Percentiles rank a stretch among this genome's conserved stretches.
These are phyloP conservation scores for Hypoxylon sp. DNA, from an alignment of 2,329 filamentous ascomycete genomes.

Conservation along the genomic window DNA sequence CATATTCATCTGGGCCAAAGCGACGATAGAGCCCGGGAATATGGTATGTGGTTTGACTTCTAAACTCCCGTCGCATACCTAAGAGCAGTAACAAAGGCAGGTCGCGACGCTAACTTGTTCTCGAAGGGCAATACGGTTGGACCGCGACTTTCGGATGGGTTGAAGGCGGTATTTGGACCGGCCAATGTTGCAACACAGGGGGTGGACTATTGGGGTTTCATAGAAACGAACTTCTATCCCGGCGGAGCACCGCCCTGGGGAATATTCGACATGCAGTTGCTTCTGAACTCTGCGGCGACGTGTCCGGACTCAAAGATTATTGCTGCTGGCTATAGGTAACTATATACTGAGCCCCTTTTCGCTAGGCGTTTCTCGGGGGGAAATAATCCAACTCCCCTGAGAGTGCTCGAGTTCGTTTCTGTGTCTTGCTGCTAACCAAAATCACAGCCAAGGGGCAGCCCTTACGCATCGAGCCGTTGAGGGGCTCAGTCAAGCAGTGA, in stretches of 20 bases:
- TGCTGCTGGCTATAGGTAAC: conserved; percentile 50
- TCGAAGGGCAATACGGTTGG: conserved; percentile 49
- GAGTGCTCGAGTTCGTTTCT: not conserved
- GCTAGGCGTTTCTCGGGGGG: not conserved
- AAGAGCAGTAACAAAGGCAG: too few relatives aligned
- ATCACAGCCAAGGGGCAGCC: conserved; percentile 56
- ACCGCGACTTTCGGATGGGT: conserved; percentile 48
- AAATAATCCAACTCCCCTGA: not conserved
- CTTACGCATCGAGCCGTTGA: conserved; percentile 59
- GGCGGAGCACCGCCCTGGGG: conserved; percentile 53
- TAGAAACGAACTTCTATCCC: conserved; percentile 52
- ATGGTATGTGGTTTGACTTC: conserved; percentile 41
- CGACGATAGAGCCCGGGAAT: conserved; percentile 52
- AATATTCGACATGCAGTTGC: conserved; percentile 51
- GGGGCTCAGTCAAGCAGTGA: conserved; percentile 46
- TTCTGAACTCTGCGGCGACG: conserved; percentile 47
- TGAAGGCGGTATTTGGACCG: conserved; percentile 50
- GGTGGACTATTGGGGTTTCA: conserved; percentile 52
- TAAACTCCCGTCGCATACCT: not conserved
- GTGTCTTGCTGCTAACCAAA: conserved; percentile 4
- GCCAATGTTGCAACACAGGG: conserved; percentile 51
- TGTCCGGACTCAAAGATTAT: conserved; percentile 51
- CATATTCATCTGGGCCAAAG: conserved; percentile 53
- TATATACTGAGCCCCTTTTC: not conserved
- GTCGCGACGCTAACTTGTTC: conserved; percentile 6